Conservation (phyloP, 768 basidiomycete species). For the Cyclocybe aegerita region DNA sequence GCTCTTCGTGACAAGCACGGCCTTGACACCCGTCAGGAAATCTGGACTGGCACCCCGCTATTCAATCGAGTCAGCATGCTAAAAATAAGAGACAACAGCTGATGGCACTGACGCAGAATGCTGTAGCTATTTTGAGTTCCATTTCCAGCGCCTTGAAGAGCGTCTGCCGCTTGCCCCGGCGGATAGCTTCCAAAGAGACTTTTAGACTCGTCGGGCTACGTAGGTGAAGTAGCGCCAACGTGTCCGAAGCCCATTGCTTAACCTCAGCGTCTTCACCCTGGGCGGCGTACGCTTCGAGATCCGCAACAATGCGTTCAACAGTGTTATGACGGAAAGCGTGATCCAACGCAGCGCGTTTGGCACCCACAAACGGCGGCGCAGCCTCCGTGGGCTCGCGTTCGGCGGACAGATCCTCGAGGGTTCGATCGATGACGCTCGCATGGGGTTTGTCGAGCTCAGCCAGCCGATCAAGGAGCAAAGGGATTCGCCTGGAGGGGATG, state of each 20-base stretch:
- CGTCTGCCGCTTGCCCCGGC: conserved; percentile 60
- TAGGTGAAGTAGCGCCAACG: conserved; percentile 57
- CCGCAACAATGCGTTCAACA: conserved; percentile 70
- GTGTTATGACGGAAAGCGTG: conserved; percentile 66
- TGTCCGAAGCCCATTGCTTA: conserved; percentile 72
- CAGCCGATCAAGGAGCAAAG: conserved; percentile 68
- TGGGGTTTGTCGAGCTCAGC: conserved; percentile 51
- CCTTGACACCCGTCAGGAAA: conserved; percentile 79
- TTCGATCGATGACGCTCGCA: conserved; percentile 40
- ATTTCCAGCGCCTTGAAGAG: conserved; percentile 72
- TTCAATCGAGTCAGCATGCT: conserved; percentile 17
- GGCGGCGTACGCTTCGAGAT: conserved; percentile 43
- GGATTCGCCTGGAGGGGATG: conserved; percentile 74
- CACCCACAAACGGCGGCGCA: conserved; percentile 52
- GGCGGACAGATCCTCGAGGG: conserved; percentile 73
- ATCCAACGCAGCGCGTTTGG: conserved; percentile 77
- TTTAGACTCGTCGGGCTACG: conserved; percentile 93
- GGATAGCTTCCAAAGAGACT: conserved; percentile 81
- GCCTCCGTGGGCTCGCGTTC: conserved; percentile 63
- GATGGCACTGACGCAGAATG: conserved; percentile 73
- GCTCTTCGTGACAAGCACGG: conserved; percentile 51
- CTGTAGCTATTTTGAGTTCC: conserved; percentile 87
- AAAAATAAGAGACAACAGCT: conserved; percentile 9
- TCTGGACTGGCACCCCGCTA: conserved; percentile 81
- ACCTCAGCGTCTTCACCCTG: conserved; percentile 42